phyloP scores from a whole-genome alignment of 1,284 basidiomycete species.

The Pseudozyma hubeiensis region DNA sequence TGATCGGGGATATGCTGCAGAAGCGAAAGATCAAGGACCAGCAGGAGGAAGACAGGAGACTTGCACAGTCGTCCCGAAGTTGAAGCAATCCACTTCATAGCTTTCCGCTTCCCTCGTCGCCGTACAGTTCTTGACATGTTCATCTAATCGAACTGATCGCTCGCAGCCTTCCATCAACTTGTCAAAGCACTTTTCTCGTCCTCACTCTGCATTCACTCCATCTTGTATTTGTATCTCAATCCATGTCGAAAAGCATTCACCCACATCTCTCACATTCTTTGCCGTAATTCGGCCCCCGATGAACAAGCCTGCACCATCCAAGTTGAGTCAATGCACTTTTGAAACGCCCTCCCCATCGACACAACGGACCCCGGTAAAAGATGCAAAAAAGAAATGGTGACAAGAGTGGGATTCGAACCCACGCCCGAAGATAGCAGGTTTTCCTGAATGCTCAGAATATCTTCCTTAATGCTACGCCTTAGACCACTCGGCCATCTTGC shows the following conservation, averaged over 20 bases:
- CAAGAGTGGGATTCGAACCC: conserved; percentile 69
- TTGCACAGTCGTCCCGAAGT: conserved; percentile 11
- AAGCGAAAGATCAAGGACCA: conserved; percentile 48
- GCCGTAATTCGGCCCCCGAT: no score
- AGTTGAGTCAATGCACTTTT: no score
- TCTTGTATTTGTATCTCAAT: conserved; percentile 30
- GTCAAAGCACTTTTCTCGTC: background rate
- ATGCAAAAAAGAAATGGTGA: conserved; percentile 40
- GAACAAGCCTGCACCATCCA: no score
- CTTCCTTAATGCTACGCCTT: conserved; percentile 59
- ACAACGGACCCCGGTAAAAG: background rate
- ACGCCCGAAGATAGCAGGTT: conserved; percentile 65
- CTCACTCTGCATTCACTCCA: conserved; percentile 3
- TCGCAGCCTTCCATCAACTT: background rate
- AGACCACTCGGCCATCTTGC: conserved; percentile 60
- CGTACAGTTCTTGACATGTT: background rate
- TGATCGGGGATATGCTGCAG: conserved; percentile 56
- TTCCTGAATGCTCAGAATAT: conserved; percentile 30
- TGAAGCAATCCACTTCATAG: background rate
- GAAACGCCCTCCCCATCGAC: no score
- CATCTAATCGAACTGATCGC: no score
- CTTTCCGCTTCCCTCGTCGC: background rate
- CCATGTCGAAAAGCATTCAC: conserved; percentile 13
- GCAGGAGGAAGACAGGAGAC: conserved; percentile 38
- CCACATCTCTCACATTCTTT: background rate